phyloP scores from a whole-genome alignment of 345 rosid genomes.

The Bretschneidera sinensis region DNA sequence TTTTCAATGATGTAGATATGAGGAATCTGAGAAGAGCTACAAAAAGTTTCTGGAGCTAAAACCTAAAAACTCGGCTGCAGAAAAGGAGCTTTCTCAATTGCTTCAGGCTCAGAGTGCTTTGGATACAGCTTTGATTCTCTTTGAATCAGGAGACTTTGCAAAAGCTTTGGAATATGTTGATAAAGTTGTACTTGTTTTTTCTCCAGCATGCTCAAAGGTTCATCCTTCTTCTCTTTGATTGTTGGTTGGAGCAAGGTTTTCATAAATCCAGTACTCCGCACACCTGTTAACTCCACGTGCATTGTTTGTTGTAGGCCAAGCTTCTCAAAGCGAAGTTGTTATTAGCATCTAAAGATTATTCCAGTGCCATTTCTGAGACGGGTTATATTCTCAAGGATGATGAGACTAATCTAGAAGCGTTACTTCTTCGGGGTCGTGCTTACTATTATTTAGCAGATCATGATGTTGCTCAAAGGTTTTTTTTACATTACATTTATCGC shows the following conservation, averaged over 20 bases:
- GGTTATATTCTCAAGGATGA: constrained; percentile 87
- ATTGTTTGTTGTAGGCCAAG: constrained; percentile 58
- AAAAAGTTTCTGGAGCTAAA: constrained; percentile 58
- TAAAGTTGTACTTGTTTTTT: constrained; percentile 92
- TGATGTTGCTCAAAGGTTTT: constrained; percentile 89
- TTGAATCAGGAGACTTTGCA: constrained; percentile 58
- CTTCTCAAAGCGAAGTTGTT: constrained; percentile 69
- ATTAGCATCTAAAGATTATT: constrained; percentile 69
- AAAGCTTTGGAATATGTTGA: constrained; percentile 80
- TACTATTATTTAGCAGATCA: constrained; percentile 98
- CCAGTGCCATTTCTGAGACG: constrained; percentile 72
- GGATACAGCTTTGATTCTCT: constrained; percentile 59
- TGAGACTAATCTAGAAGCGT: constrained; percentile 81
- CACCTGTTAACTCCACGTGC: constrained; percentile 6
- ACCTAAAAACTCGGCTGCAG: constrained; percentile 67
- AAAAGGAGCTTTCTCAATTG: constrained; percentile 91
- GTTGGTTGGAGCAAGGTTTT: background rate
- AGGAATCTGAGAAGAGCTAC: constrained; percentile 76
- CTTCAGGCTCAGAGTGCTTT: constrained; percentile 83
- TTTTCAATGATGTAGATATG: constrained; percentile 58
- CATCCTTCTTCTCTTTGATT: constrained; percentile 5
- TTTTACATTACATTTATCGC: constrained; percentile 2
- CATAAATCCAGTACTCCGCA: constrained; percentile 4
- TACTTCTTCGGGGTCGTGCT: constrained; percentile 95
- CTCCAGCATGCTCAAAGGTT: constrained; percentile 90